Evolutionary conservation across 2,329 filamentous ascomycete species (phyloP).

Genomic region (Hypocrella siamensis): DNA sequence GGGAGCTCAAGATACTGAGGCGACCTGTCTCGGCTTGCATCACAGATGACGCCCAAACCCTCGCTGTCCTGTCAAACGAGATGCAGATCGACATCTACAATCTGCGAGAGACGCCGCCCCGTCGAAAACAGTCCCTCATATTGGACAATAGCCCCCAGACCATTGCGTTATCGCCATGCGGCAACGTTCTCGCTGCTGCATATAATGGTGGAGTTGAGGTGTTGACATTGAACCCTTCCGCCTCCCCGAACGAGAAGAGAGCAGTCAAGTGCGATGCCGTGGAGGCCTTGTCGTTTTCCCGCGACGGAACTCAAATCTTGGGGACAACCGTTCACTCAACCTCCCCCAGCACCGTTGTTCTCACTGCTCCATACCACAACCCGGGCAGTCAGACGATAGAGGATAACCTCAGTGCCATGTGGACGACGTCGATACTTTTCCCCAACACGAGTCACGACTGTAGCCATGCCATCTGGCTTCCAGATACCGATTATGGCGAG

Average conservation of each 20-base stretch:
- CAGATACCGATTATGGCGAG: slow-evolving; percentile 44
- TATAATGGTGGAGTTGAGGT: slow-evolving; percentile 86
- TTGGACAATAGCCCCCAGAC: slow-evolving; percentile 66
- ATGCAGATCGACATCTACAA: slow-evolving; percentile 82
- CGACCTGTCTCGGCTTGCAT: slow-evolving; percentile 65
- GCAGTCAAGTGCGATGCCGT: slow-evolving; percentile 67
- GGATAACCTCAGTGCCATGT: slow-evolving; percentile 57
- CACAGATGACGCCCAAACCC: slow-evolving; percentile 57
- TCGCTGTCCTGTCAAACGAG: slow-evolving; percentile 68
- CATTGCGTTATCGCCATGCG: slow-evolving; percentile 67
- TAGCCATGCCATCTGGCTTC: slow-evolving; percentile 59
- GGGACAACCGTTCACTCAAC: slow-evolving; percentile 54
- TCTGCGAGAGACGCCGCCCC: slow-evolving; percentile 46
- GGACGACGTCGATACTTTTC: slow-evolving; percentile 76
- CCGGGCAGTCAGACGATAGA: slow-evolving; percentile 50
- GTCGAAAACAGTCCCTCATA: slow-evolving; percentile 57
- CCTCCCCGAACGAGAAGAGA: slow-evolving; percentile 49
- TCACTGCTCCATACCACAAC: slow-evolving; percentile 68
- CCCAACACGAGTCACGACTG: slow-evolving; percentile 68
- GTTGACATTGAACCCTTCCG: slow-evolving; percentile 51
- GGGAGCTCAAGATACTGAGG: slow-evolving; percentile 67
- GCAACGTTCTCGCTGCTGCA: slow-evolving; percentile 67
- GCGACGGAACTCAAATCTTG: slow-evolving; percentile 62
- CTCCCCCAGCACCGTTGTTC: slow-evolving; percentile 55
- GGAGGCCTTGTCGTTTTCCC: slow-evolving; percentile 59